Percentiles rank a stretch among this genome's conserved stretches.
phyloP scores from a whole-genome alignment of 352 stramenopile species.

The Globisporangium middletonii region DNA sequence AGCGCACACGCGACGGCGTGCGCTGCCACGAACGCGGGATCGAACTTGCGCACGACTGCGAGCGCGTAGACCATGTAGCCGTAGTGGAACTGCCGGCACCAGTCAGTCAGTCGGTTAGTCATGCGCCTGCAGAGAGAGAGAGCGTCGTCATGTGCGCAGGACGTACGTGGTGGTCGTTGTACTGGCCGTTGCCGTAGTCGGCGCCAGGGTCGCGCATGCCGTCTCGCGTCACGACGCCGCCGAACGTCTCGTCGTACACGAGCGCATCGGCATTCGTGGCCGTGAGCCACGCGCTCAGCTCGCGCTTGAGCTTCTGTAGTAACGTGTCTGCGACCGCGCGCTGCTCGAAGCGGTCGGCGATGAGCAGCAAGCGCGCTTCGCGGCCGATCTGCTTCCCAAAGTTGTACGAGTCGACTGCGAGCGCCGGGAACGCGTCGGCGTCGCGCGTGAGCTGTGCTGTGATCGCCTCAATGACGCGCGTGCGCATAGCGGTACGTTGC shows the following conservation, averaged over 20 bases:
- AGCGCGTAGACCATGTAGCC: slow-evolving; percentile 90
- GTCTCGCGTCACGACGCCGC: slow-evolving; percentile 87
- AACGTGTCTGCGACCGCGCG: slow-evolving; percentile 33
- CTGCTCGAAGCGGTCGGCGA: slow-evolving; percentile 69
- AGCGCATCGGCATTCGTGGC: slow-evolving; percentile 62
- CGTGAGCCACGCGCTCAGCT: slow-evolving; percentile 56
- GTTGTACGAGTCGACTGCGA: slow-evolving; percentile 63
- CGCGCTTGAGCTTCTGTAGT: slow-evolving; percentile 49
- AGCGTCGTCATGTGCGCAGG: no score
- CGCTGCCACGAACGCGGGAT: slow-evolving; percentile 58
- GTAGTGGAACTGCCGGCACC: slow-evolving; percentile 87
- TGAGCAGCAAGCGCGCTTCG: slow-evolving; percentile 64
- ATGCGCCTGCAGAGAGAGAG: not conserved
- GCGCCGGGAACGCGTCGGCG: slow-evolving; percentile 36
- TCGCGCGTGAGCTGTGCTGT: slow-evolving; percentile 38
- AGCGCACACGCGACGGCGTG: slow-evolving; percentile 48
- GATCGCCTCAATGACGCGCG: slow-evolving; percentile 28
- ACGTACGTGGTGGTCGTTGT: slow-evolving; percentile 81
- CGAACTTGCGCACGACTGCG: slow-evolving; percentile 68
- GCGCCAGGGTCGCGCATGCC: slow-evolving; percentile 51
- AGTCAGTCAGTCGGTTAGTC: not conserved
- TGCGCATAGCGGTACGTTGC: slow-evolving; percentile 27
- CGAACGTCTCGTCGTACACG: slow-evolving; percentile 91
- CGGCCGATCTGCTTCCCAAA: slow-evolving; percentile 78
- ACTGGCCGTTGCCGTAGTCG: slow-evolving; percentile 87